These are phyloP conservation scores for Toxicodendron radicans DNA, from an alignment of 345 rosid species.

Conservation along the genomic window DNA sequence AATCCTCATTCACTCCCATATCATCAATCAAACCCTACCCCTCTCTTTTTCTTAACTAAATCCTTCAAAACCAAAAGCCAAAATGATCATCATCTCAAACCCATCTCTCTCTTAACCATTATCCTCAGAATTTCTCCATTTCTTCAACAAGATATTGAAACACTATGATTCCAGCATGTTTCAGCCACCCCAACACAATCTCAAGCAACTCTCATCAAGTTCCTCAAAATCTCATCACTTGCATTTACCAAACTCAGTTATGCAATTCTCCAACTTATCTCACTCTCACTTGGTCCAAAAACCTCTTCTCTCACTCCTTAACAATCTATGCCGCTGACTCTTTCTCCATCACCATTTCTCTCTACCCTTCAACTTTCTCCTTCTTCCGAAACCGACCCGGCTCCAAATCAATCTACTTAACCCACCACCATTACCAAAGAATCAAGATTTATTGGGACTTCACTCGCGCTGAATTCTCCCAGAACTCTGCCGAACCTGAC, in stretches of 20 bases:
- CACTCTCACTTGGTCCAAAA: conserved; percentile 56
- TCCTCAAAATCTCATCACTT: conserved; percentile 52
- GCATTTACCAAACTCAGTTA: conserved; percentile 45
- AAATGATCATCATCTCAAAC: neutral
- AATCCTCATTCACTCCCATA: conserved; percentile 21
- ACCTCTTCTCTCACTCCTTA: conserved; percentile 46
- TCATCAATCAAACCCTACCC: neutral
- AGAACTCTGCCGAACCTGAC: conserved; percentile 54
- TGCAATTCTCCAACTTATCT: conserved; percentile 39
- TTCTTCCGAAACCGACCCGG: conserved; percentile 47
- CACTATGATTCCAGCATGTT: conserved; percentile 53
- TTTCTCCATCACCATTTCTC: conserved; percentile 51
- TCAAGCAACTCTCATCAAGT: conserved; percentile 34
- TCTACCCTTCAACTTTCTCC: conserved; percentile 44
- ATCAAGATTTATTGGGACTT: conserved; percentile 63
- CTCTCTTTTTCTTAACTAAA: neutral
- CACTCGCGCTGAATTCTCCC: conserved; percentile 42
- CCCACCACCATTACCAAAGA: conserved; percentile 39
- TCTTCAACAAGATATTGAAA: conserved; percentile 9
- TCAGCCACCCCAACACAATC: conserved; percentile 41
- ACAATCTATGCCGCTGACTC: conserved; percentile 44
- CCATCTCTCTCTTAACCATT: neutral
- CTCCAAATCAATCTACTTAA: conserved; percentile 49
- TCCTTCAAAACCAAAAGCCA: neutral
- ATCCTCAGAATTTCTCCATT: neutral